These are phyloP conservation scores for Podaxis sp. DNA, from an alignment of 768 basidiomycete species.

Conservation along the genomic window DNA sequence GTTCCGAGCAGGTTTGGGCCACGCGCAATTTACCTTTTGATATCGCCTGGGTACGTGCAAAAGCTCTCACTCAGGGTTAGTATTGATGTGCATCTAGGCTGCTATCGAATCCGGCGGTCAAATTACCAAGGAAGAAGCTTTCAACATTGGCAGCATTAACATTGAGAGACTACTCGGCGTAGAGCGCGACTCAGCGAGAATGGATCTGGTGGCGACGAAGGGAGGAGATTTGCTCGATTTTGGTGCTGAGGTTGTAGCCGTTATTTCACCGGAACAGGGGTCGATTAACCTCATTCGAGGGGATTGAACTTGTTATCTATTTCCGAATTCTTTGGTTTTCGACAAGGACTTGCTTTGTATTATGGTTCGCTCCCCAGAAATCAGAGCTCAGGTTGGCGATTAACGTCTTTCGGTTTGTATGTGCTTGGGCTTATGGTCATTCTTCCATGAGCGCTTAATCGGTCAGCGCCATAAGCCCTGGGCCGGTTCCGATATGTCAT, in stretches of 20 bases:
- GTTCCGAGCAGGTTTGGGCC: constrained; percentile 62
- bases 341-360: not conserved
- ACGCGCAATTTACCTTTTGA: constrained; percentile 81
- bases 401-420: too few species aligned
- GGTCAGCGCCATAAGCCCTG: too few species aligned
- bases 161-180: constrained; percentile 41
- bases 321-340: not conserved
- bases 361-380: not conserved
- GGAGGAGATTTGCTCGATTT: constrained; percentile 55
- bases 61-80: not conserved
- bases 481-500: too few species aligned
- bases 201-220: constrained; percentile 56
- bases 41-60: constrained; percentile 67
- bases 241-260: constrained; percentile 48
- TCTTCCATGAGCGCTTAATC: too few species aligned
- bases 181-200: constrained; percentile 28
- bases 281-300: constrained; percentile 35
- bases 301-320: not conserved
- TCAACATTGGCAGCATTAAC: constrained; percentile 49
- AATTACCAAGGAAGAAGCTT: constrained; percentile 40
- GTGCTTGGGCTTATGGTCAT: too few species aligned
- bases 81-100: constrained; percentile 28
- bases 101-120: constrained; percentile 42
- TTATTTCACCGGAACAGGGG: constrained; percentile 47
- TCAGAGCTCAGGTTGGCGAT: too few species aligned